Base-by-base conservation (phyloP, 2,329 filamentous ascomycete species). In the Pseudogymnoascus sp. region DNA sequence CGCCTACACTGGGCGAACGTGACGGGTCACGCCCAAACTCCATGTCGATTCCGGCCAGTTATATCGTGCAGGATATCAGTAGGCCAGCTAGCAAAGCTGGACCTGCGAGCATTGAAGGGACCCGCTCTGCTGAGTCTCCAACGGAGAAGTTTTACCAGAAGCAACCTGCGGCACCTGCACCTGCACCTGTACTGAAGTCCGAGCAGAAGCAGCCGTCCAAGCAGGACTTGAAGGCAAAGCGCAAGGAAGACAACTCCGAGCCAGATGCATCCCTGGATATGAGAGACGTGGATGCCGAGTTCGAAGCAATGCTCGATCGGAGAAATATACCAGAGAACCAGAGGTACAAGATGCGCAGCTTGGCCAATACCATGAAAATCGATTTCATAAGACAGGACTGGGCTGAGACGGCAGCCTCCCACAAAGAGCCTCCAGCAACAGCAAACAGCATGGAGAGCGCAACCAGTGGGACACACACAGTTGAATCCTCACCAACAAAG, bases 271-370 rank as follows among this genome's bases (percentile, higher is more conserved):
- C 66, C 5, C 61, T 85, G 31, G 77, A 82, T 62, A 77, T 79
- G n/a, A 77, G 79, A 68, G 78, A 85, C 65, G 81, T 86, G 41
- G 78, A 83, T 65, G 76, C 74, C 63, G 82, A 85, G 65, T 79
- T 85, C 58, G 83, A 87, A 69, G 83, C 81, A 2, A 81, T 85
- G 74, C 73, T 96, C 74, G 91, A 96, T 72, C 86, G 92, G 16
- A 84, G 93, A 66, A 96, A 97, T 70, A 96, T 97, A 62, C 92
- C 93, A 2, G 90, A 95, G 71, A 90, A 96, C 66, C 92, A 96
- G 80, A 83, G 93, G 62, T 91, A 93, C 74, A 95, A 95, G 77
- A 97, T 99, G 92, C 85, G 93, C 52, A 92, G 87, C 63, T 79
- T 99, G 64, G 91, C 90, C 66, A 83, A 91, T 67, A 89, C 90